Percentiles rank a stretch among this genome's conserved stretches.
phyloP scores from a whole-genome alignment of 2,329 filamentous ascomycete species.

The Beauveria caledonica region DNA sequence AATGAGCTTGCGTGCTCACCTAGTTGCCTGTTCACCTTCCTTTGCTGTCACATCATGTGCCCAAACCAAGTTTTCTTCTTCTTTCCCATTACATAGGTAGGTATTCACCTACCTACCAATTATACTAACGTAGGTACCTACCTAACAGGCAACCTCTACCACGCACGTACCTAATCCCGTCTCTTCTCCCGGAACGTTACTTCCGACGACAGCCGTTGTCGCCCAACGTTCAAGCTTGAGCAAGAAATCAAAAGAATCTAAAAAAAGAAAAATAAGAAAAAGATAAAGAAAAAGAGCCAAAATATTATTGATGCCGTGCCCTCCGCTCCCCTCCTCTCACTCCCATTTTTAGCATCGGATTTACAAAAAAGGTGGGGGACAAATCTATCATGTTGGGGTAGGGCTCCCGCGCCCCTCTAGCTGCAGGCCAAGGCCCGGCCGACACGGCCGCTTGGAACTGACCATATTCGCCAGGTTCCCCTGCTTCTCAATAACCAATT shows the following conservation, averaged over 20 bases:
- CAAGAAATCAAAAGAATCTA: background rate
- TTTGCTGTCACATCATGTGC: constrained; percentile 1
- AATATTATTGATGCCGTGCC: background rate
- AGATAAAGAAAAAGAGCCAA: background rate
- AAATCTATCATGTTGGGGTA: background rate
- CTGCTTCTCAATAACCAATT: background rate
- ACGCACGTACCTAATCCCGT: background rate
- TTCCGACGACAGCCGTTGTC: background rate
- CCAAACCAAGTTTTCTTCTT: background rate
- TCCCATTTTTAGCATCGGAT: background rate
- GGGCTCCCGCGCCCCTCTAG: background rate
- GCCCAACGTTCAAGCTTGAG: background rate
- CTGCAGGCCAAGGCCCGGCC: background rate
- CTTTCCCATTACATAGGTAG: background rate
- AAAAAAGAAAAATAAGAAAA: background rate
- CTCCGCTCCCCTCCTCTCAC: background rate
- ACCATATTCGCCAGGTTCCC: background rate
- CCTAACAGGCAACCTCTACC: background rate
- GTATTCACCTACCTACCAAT: no score
- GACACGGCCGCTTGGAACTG: background rate
- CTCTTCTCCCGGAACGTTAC: background rate
- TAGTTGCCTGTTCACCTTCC: background rate
- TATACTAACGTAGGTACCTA: background rate
- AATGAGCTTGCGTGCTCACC: background rate
- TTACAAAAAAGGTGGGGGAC: background rate